Evolutionary conservation across 192 early-diverging fungal genomes (phyloP).

Genomic region (Coemansia sp.): DNA sequence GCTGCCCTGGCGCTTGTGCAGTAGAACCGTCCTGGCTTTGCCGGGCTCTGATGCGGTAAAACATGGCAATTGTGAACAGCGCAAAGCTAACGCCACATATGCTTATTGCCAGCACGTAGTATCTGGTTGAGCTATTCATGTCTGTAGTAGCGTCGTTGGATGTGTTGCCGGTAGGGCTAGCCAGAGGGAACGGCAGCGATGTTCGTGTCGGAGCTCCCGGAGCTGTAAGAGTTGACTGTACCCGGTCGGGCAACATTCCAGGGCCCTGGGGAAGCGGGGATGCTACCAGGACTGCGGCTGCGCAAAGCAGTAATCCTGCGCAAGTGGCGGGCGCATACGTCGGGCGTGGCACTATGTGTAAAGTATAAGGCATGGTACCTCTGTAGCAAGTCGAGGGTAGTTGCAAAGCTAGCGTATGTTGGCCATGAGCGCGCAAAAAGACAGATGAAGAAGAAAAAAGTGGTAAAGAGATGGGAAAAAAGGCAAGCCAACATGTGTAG

Average conservation of each 20-base stretch:
- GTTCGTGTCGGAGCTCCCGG: background rate
- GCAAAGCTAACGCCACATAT: conserved; percentile 18
- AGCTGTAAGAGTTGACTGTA: background rate
- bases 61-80: conserved; percentile 14
- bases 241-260: background rate
- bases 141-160: background rate
- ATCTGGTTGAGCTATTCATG: conserved; percentile 2
- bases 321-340: background rate
- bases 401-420: background rate
- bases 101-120: conserved; percentile 33
- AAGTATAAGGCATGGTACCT: background rate
- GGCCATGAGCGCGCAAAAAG: background rate
- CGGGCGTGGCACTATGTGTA: background rate
- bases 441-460: background rate
- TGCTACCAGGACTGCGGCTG: background rate
- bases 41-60: conserved; percentile 20
- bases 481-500: too few relatives aligned
- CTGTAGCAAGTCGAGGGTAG: background rate
- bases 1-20: background rate
- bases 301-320: background rate
- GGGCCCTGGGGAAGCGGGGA: conserved; percentile 1
- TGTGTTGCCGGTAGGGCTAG: background rate
- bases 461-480: background rate
- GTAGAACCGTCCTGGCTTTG: background rate
- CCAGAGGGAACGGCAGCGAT: background rate